Evolutionary conservation across 345 rosid genomes (phyloP).

Genomic region (Citrus medica): DNA sequence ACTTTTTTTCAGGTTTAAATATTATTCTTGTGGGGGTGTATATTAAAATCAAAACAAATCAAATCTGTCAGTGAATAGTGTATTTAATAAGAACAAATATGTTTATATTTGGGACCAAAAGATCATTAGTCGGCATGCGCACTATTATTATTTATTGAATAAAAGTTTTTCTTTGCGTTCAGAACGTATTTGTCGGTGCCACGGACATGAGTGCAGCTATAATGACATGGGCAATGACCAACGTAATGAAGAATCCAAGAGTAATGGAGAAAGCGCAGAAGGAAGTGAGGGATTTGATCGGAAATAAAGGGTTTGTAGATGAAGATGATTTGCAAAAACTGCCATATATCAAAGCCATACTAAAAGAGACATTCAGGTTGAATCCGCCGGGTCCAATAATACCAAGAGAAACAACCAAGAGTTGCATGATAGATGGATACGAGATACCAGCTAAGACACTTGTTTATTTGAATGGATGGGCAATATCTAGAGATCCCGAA

Average conservation of each 20-base stretch:
- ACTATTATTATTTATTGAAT: no score
- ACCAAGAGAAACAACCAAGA: neutral
- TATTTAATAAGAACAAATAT: no score
- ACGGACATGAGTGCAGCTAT: slow-evolving; percentile 24
- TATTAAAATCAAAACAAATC: no score
- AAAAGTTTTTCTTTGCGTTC: neutral
- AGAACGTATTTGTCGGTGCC: slow-evolving; percentile 34
- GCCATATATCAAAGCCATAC: slow-evolving; percentile 35
- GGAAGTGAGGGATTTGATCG: slow-evolving; percentile 17
- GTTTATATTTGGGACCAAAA: no score
- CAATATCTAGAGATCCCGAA: slow-evolving; percentile 18
- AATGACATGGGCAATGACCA: slow-evolving; percentile 35
- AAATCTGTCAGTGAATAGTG: no score
- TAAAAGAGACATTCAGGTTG: slow-evolving; percentile 36
- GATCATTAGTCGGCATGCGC: no score
- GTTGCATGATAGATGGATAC: neutral
- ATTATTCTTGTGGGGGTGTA: no score
- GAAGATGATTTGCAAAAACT: slow-evolving; percentile 30
- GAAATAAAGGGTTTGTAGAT: slow-evolving; percentile 23
- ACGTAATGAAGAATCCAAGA: slow-evolving; percentile 28
- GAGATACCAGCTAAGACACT: neutral
- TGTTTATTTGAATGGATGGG: slow-evolving; percentile 28
- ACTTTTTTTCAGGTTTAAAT: no score
- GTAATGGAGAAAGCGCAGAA: slow-evolving; percentile 31
- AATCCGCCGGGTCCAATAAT: slow-evolving; percentile 11